phyloP scores from a whole-genome alignment of 106 monocot genomes.

The Amphibolis antarctica region DNA sequence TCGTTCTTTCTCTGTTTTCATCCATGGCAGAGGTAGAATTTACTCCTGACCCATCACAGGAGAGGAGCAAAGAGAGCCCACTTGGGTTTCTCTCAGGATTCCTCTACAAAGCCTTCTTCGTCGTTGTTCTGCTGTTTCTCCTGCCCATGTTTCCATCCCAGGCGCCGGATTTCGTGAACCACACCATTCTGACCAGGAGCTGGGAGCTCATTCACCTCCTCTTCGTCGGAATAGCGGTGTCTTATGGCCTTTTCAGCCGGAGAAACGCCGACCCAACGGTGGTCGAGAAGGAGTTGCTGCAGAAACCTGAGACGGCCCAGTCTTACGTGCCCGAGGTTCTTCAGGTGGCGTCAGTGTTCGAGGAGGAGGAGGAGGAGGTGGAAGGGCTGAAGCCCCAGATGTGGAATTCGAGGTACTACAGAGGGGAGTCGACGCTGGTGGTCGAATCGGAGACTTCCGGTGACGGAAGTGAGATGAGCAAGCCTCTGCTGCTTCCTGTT shows the following conservation, averaged over 20 bases:
- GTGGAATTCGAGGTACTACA: constrained; percentile 47
- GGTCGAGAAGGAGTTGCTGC: constrained; percentile 20
- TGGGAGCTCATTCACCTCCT: constrained; percentile 86
- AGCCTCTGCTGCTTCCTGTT: constrained; percentile 15
- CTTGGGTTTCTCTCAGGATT: constrained; percentile 10
- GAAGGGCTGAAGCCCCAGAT: constrained; percentile 12
- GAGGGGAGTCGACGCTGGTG: constrained; percentile 24
- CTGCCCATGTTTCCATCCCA: constrained; percentile 47
- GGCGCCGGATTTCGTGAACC: constrained; percentile 44
- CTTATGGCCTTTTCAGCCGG: constrained; percentile 77
- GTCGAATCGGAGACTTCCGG: constrained; percentile 3
- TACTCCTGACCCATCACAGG: background rate
- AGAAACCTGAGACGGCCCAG: background rate
- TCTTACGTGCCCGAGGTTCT: constrained; percentile 20
- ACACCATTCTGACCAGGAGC: constrained; percentile 31
- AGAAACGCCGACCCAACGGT: constrained; percentile 26
- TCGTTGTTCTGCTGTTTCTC: constrained; percentile 31
- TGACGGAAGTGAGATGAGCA: constrained; percentile 10
- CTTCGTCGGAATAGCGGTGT: constrained; percentile 70
- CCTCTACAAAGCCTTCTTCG: constrained; percentile 33
- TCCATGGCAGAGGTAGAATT: constrained; percentile 1
- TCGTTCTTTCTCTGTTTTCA: too few relatives aligned
- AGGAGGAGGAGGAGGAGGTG: constrained; percentile 16
- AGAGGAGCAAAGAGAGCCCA: background rate
- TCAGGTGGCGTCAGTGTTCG: constrained; percentile 21